phyloP scores from a whole-genome alignment of 768 basidiomycete species.

The Phallus indusiatus region DNA sequence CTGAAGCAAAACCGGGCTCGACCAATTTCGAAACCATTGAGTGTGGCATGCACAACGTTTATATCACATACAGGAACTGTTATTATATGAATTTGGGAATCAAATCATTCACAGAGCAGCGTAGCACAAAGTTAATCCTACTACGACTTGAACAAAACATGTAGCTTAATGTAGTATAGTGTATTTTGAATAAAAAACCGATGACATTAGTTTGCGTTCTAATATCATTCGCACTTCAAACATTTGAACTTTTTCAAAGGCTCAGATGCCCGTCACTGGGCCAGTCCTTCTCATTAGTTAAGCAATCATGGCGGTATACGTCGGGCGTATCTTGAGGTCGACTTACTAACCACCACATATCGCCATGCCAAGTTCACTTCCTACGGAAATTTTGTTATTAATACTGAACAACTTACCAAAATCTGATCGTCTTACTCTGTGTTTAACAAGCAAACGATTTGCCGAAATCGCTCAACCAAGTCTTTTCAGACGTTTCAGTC shows the following conservation, averaged over 20 bases:
- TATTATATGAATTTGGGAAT: not conserved
- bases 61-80: not conserved
- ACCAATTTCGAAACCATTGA: constrained; percentile 60
- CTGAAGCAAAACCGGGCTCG: constrained; percentile 55
- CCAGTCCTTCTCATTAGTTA: no score
- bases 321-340: no score
- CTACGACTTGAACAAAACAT: not conserved
- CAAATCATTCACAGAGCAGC: constrained; percentile 42
- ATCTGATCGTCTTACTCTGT: not conserved
- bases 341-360: no score
- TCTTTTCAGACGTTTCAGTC: not conserved
- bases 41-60: constrained; percentile 23
- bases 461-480: not conserved
- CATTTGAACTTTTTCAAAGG: no score
- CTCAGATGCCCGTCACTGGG: no score
- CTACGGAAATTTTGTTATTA: not conserved
- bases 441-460: not conserved
- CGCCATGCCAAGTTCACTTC: not conserved
- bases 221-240: no score
- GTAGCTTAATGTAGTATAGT: no score
- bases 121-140: not conserved
- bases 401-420: not conserved
- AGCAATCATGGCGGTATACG: no score
- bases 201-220: no score
- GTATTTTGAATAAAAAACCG: no score